These are phyloP conservation scores for Arthrobotrys sphaeroides DNA, from an alignment of 2,329 filamentous ascomycete species.

Conservation along the genomic window DNA sequence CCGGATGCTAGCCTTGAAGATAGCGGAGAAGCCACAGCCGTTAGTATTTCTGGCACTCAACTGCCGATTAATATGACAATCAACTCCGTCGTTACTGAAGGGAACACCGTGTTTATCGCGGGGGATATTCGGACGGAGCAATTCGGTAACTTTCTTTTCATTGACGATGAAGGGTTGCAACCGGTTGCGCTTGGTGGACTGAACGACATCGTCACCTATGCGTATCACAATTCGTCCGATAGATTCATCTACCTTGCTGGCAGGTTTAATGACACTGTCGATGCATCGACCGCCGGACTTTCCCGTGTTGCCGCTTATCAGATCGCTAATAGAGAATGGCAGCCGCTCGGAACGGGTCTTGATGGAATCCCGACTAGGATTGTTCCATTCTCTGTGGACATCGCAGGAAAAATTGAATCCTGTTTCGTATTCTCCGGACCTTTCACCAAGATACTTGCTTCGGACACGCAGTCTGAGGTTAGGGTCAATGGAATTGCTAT, in stretches of 20 bases:
- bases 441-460: constrained; percentile 77
- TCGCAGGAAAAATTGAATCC: constrained; percentile 75
- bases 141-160: constrained; percentile 79
- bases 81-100: constrained; percentile 15
- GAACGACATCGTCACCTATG: constrained; percentile 77
- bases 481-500: constrained; percentile 80
- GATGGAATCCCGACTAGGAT: constrained; percentile 79
- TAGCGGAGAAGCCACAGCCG: constrained; percentile 72
- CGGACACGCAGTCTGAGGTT: constrained; percentile 70
- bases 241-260: constrained; percentile 81
- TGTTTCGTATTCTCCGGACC: constrained; percentile 82
- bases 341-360: constrained; percentile 82
- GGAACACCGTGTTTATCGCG: constrained; percentile 65
- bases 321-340: constrained; percentile 74
- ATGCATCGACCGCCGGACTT: constrained; percentile 71
- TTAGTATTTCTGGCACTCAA: constrained; percentile 82
- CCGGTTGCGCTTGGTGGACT: constrained; percentile 76
- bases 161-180: constrained; percentile 70
- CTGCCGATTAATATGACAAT: constrained; percentile 61
- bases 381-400: constrained; percentile 80
- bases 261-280: constrained; percentile 78
- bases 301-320: constrained; percentile 81
- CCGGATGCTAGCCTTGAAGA: constrained; percentile 75
- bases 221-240: constrained; percentile 74
- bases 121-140: constrained; percentile 63